phyloP scores from a whole-genome alignment of 441 rosid species.

The Manihot esculenta region DNA sequence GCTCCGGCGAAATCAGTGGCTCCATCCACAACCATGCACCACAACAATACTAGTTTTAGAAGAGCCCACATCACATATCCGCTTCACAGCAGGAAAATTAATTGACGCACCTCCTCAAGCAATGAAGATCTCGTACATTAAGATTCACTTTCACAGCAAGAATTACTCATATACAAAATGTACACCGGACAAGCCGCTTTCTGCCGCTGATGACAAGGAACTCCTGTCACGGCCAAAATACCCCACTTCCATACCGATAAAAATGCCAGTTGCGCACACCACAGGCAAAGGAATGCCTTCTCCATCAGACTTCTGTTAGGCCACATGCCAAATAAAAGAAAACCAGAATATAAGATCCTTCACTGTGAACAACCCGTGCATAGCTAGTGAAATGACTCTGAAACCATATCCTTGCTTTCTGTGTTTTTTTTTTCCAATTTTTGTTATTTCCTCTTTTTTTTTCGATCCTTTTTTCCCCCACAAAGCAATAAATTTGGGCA shows the following conservation, averaged over 20 bases:
- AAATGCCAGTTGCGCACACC: constrained; percentile 9
- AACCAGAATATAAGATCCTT: constrained; percentile 2
- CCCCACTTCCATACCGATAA: not conserved
- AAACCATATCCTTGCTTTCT: too few relatives aligned
- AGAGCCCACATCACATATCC: not conserved
- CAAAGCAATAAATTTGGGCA: not conserved
- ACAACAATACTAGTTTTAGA: not conserved
- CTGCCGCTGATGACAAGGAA: not conserved
- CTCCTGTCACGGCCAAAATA: too few relatives aligned
- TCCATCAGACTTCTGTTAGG: not conserved
- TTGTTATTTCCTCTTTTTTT: not conserved
- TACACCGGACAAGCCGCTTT: constrained; percentile 14
- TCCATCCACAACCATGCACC: not conserved
- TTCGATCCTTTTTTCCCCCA: not conserved
- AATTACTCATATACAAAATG: constrained; percentile 1
- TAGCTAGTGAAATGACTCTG: not conserved
- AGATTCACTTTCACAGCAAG: too few relatives aligned
- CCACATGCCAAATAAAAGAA: constrained; percentile 6
- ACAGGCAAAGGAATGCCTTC: not conserved
- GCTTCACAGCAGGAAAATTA: not conserved
- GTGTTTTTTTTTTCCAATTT: not conserved
- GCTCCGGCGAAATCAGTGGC: not conserved
- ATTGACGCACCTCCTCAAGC: not conserved
- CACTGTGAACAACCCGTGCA: not conserved
- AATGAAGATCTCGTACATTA: not conserved